Evolutionary conservation across 116 monocot species (phyloP), one percentile per base, ranked within the genome.

Genomic region (Trichopus zeylanicus): DNA sequence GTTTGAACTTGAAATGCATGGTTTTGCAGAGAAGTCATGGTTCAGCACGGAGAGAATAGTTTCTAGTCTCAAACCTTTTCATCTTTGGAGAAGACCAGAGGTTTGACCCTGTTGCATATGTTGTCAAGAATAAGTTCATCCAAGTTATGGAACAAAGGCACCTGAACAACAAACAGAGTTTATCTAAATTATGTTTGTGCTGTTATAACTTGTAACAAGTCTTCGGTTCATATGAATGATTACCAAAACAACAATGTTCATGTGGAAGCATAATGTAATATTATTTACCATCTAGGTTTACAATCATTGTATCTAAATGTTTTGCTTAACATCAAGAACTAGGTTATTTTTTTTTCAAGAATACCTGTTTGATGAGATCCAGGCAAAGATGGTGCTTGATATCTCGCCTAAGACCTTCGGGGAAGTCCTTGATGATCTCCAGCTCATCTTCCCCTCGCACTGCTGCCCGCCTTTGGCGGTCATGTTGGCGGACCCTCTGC

Each of bases 371-470:
- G 25, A 85, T 53, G 48, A 89, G 85, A 46, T 78, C 77, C 11
- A 89, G 63, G 65, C 89, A 85, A 24, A 85, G 73, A 62, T 85
- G 70, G 24, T 78, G 75, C 56, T 75, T 78, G 58, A 89, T 89
- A 60, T 81, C 89, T 29, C 78, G 69, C 53, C 85, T 72, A 4
- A 89, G 70, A 21, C 85, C 89, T 31, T 78, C 73, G 10, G 89
- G 89, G 42, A 89, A 59, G 61, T 76, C 75, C 51, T 73, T 55
- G 58, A 81, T 74, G 64, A 89, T 73, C 57, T 81, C 78, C 61
- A 70, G 72, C 58, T 85, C 85, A 29, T 89, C 78, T 46, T 78
- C 81, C 0, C 81, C 89, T 66, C 89, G 70, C 75, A 76, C 75
- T 12, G 81, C 61, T 0, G 75, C 75, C 89, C 89, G 85, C 66